Base-by-base conservation (phyloP, 495 filamentous ascomycete genomes). In the Penicillium fimorum region DNA sequence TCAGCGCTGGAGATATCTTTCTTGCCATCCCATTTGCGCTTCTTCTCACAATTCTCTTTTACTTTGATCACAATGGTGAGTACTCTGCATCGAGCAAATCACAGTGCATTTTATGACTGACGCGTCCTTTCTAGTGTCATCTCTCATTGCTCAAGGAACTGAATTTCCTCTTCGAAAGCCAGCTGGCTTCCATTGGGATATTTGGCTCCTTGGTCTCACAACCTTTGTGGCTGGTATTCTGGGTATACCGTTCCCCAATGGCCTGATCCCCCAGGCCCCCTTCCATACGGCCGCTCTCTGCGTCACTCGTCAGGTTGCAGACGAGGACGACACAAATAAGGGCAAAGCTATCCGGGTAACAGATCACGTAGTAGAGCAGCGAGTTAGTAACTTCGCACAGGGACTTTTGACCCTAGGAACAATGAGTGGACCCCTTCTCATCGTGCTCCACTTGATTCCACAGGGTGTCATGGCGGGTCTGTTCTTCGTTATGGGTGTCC, bases 121-220 rank as follows among this genome's bases (percentile, higher is more conserved):
- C 11, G 13, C 20, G 9, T 29, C 15, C 33, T 15, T n/a, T 32
- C 13, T 38, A 87, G 88, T 94, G 3, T 92, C 89, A 10, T 87
- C 88, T 24, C 84, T 97, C 50, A 96, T 93, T 45, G 91, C 91
- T 8, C 93, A 97, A 71, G 93, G 89, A 43, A 95, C 86, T 41
- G 88, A 96, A 63, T 97, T 96, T 64, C 93, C 93, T 2, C 82
- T 97, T 20, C 81, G 81, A 12, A 97, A 97, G 62, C 93, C 93
- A 6, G 91, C 91, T 32, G 92, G 92, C 10, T 97, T 97, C 69
- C 92, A 96, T 76, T 97, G 92, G 92, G 92, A 96, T 62, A 67
- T 97, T 47, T 96, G 94, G 79, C 84, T 97, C 27, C 84, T 97
- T 2, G 93, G 93, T 13, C 74, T 91, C 12, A 97, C 93, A 4